These are phyloP conservation scores for Xylariaceae sp. DNA, from an alignment of 2,329 filamentous ascomycete genomes.

Conservation along the genomic window DNA sequence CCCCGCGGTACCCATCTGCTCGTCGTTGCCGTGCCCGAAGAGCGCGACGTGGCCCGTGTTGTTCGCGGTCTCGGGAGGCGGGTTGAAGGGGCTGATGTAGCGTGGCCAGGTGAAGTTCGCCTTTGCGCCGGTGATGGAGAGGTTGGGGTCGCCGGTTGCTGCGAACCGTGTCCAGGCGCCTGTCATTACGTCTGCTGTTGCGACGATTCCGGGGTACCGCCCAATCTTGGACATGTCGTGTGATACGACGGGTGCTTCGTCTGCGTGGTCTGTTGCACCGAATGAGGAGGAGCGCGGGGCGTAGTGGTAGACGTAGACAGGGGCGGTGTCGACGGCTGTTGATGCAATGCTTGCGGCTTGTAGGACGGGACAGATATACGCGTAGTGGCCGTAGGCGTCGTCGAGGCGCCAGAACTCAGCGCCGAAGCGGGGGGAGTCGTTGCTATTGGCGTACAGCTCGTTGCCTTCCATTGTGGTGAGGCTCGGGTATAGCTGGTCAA, in stretches of 20 bases:
- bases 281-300: slow-evolving; percentile 40
- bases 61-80: background rate
- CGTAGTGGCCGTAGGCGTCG: slow-evolving; percentile 59
- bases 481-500: slow-evolving; percentile 59
- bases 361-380: slow-evolving; percentile 59
- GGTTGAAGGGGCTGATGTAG: slow-evolving; percentile 39
- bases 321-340: slow-evolving; percentile 19
- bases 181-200: slow-evolving; percentile 40
- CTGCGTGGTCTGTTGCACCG: slow-evolving; percentile 43
- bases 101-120: slow-evolving; percentile 37
- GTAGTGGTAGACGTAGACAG: slow-evolving; percentile 55
- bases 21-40: slow-evolving; percentile 57
- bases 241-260: slow-evolving; percentile 40
- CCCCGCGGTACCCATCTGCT: slow-evolving; percentile 36
- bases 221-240: slow-evolving; percentile 38
- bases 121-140: slow-evolving; percentile 4
- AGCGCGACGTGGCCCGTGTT: slow-evolving; percentile 41
- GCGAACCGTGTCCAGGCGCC: slow-evolving; percentile 39
- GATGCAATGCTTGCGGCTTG: slow-evolving; percentile 50
- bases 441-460: slow-evolving; percentile 36
- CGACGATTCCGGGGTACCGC: slow-evolving; percentile 34
- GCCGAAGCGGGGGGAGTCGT: slow-evolving; percentile 38
- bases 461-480: slow-evolving; percentile 38
- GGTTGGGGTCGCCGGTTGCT: slow-evolving; percentile 29
- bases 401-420: slow-evolving; percentile 53